phyloP scores from a whole-genome alignment of 805 yeast species.

The Lipomyces orientalis region DNA sequence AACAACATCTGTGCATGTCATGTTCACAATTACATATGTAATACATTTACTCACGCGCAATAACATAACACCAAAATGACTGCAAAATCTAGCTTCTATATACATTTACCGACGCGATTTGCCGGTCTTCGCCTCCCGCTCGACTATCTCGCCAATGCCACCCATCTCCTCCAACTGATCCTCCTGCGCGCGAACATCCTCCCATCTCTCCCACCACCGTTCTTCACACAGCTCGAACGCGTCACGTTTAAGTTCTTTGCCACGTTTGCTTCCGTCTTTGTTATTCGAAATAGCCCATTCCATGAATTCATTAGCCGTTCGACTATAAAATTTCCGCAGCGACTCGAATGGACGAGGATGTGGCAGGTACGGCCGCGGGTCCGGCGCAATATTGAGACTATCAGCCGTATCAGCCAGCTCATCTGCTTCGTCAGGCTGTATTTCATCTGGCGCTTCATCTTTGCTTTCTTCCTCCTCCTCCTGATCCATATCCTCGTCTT shows the following conservation, averaged over 20 bases:
- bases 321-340: conserved; percentile 79
- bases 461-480: conserved; percentile 54
- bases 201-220: conserved; percentile 99
- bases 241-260: conserved; percentile 84
- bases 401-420: conserved; percentile 74
- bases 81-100: not conserved
- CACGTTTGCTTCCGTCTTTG: conserved; percentile 76
- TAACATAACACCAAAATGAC: not conserved
- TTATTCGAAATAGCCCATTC: conserved; percentile 69
- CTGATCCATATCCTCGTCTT: conserved; percentile 70
- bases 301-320: conserved; percentile 84
- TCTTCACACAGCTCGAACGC: conserved; percentile 91
- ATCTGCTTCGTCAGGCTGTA: conserved; percentile 57
- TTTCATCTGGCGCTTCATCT: conserved; percentile 49
- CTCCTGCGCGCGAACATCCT: conserved; percentile 84
- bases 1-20: not conserved
- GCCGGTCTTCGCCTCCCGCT: conserved; percentile 57
- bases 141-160: conserved; percentile 87
- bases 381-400: conserved; percentile 66
- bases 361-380: conserved; percentile 94
- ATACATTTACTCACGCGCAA: conserved; percentile 2
- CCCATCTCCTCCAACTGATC: conserved; percentile 88
- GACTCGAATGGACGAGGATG: conserved; percentile 94
- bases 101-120: conserved; percentile 27
- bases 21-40: not conserved